Conservation (phyloP, 352 stramenopile genomes). For the Phytopythium aichiense region DNA sequence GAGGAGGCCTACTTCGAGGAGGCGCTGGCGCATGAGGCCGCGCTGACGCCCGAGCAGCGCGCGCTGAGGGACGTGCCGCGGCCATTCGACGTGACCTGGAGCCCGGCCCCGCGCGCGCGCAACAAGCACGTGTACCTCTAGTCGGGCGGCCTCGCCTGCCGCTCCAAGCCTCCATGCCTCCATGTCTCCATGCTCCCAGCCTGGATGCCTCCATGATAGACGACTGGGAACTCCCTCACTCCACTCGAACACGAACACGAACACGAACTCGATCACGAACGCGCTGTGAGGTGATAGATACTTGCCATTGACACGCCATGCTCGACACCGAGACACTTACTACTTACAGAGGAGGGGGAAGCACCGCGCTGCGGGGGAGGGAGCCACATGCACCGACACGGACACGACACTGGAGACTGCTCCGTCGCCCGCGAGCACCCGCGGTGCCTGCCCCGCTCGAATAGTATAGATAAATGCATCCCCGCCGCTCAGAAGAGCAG, state of each 20-base stretch:
- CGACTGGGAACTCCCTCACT: too few relatives aligned
- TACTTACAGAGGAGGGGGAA: too few relatives aligned
- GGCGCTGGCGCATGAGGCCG: slow-evolving; percentile 37
- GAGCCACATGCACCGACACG: too few relatives aligned
- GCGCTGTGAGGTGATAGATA: not conserved
- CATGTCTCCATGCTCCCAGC: too few relatives aligned
- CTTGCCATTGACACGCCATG: too few relatives aligned
- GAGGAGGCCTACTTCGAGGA: slow-evolving; percentile 13
- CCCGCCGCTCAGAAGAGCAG: slow-evolving; percentile 57
- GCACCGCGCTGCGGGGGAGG: too few relatives aligned
- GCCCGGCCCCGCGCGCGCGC: slow-evolving; percentile 38
- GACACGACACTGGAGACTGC: not conserved
- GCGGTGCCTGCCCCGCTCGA: not conserved
- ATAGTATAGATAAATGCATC: slow-evolving; percentile 11
- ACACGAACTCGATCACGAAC: too few relatives aligned
- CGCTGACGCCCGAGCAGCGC: slow-evolving; percentile 31
- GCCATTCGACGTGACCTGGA: slow-evolving; percentile 79
- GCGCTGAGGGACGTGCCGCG: slow-evolving; percentile 37
- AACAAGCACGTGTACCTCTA: slow-evolving; percentile 85
- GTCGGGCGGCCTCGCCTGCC: slow-evolving; percentile 4
- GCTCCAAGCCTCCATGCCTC: not conserved
- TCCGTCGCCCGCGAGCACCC: not conserved
- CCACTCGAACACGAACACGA: too few relatives aligned
- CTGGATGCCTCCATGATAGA: too few relatives aligned
- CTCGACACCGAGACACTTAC: too few relatives aligned